phyloP scores from a whole-genome alignment of 805 yeast genomes.

The Teunomyces gatunensis region DNA sequence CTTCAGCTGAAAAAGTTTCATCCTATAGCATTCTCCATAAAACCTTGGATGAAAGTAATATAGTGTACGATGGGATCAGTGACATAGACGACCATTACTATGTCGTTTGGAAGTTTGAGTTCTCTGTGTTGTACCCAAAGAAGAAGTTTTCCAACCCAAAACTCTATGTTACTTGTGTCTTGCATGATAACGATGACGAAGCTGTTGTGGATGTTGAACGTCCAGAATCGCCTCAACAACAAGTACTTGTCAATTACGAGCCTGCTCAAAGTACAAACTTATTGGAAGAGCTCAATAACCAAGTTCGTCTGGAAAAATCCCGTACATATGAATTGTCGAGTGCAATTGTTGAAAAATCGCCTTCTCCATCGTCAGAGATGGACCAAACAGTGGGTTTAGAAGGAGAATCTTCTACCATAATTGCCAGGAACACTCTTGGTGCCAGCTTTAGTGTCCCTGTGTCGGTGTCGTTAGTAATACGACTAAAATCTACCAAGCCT shows the following conservation, averaged over 20 bases:
- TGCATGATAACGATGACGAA: conserved; percentile 12
- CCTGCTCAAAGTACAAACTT: conserved; percentile 16
- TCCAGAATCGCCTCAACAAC: conserved; percentile 3
- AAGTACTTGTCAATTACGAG: conserved; percentile 14
- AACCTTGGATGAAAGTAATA: conserved; percentile 8
- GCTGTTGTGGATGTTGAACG: not conserved
- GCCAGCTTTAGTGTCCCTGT: conserved; percentile 24
- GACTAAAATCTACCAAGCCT: conserved; percentile 46
- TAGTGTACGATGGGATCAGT: conserved; percentile 10
- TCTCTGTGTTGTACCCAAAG: conserved; percentile 30
- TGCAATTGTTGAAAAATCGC: conserved; percentile 3
- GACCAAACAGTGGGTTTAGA: not conserved
- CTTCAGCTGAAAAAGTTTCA: not conserved
- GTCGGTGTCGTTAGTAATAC: conserved; percentile 41
- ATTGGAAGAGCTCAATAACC: conserved; percentile 16
- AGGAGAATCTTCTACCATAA: not conserved
- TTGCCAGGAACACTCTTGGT: conserved; percentile 6
- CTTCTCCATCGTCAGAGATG: not conserved
- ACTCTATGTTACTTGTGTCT: conserved; percentile 19
- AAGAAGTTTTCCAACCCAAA: conserved; percentile 26
- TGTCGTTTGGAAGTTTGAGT: conserved; percentile 29
- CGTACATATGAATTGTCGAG: conserved; percentile 7
- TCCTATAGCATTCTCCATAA: conserved; percentile 10
- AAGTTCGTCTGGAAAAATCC: not conserved
- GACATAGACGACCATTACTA: conserved; percentile 8